A percentile compares a stretch with the other conserved stretches of the same genome.
Evolutionary conservation across 371 early-diverging fungal species (phyloP).

Genomic region (Conidiobolus incongruus): DNA sequence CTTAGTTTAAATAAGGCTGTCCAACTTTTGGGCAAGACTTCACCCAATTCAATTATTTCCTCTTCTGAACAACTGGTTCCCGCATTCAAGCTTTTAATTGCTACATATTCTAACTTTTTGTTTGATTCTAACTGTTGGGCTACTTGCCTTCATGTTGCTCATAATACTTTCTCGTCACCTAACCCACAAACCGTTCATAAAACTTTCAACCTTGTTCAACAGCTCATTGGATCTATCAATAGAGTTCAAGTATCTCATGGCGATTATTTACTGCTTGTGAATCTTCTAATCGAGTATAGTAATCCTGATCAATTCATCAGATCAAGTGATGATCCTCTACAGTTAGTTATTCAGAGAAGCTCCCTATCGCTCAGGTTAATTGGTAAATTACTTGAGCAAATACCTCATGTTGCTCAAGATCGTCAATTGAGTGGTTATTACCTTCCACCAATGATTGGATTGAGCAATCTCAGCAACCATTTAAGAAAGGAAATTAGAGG

Average conservation of each 20-base stretch:
- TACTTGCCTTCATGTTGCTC: not conserved
- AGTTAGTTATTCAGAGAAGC: not conserved
- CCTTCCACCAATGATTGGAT: conserved; percentile 2
- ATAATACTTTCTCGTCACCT: not conserved
- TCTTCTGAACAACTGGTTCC: too few species aligned
- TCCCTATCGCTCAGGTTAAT: too few species aligned
- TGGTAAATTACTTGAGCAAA: too few species aligned
- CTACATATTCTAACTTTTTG: too few species aligned
- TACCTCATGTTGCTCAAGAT: too few species aligned
- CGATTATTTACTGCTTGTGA: not conserved
- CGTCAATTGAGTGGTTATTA: not conserved
- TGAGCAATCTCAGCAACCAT: not conserved
- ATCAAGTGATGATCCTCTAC: not conserved
- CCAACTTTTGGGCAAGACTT: too few species aligned
- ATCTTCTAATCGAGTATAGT: not conserved
- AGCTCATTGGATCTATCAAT: not conserved
- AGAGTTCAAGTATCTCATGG: not conserved
- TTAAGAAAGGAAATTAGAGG: conserved; percentile 1
- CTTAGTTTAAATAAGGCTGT: too few species aligned
- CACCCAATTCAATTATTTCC: too few species aligned
- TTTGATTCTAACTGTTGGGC: too few species aligned
- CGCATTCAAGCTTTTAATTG: too few species aligned
- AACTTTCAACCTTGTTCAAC: not conserved
- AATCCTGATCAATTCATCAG: conserved; percentile 1
- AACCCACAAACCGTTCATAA: not conserved